Evolutionary conservation across 106 monocot species (phyloP), one percentile per base, ranked within the genome.

Genomic region (Dioscorea dumetorum): DNA sequence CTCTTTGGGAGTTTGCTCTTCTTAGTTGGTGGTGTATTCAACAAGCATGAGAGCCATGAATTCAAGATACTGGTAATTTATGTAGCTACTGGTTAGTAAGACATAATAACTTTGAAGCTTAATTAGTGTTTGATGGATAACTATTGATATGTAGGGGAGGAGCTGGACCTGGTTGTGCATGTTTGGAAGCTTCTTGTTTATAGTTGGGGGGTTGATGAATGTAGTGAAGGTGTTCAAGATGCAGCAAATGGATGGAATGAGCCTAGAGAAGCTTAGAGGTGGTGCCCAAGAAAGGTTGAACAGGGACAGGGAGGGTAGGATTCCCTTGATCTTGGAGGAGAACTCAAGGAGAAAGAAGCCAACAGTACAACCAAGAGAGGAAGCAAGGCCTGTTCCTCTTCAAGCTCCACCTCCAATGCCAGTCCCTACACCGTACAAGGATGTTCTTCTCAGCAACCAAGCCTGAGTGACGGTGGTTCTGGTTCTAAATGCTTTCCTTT

Each of bases 151-250:
- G 62, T 72, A 95, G 91, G 83, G 76, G 33, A 75, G 61, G 77
- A 83, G 48, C 22, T 88, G 91, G 88, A 66, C 63, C 1, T 85
- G 88, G 91, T 67, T 95, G 58, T 57, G 81, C 35, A 15, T 91
- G 4, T 69, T 56, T 49, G 95, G 95, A 24, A 88, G 88, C 77
- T 52, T 86, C 23, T 64, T 91, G 24, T 86, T 91, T 58, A 54
- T 95, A 13, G 51, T 82, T 1, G 94, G 88, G 2, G 85, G 88
- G 4, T 14, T 95, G 14, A 0, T 91, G 65, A 88, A 95, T 52
- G 77, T 85, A 24, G 72, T 79, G 14, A 95, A 88, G 58, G 94
- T 95, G 68, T 95, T 83, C 81, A 91, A 85, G 81, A 83, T 86
- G 85, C 91, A 88, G 61, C 88, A 86, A 58, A 85, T 82, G 83